A percentile compares a stretch with the other conserved stretches of the same genome.
These are phyloP conservation scores for Inonotus obliquus DNA, from an alignment of 1,284 basidiomycete species.

Conservation along the genomic window DNA sequence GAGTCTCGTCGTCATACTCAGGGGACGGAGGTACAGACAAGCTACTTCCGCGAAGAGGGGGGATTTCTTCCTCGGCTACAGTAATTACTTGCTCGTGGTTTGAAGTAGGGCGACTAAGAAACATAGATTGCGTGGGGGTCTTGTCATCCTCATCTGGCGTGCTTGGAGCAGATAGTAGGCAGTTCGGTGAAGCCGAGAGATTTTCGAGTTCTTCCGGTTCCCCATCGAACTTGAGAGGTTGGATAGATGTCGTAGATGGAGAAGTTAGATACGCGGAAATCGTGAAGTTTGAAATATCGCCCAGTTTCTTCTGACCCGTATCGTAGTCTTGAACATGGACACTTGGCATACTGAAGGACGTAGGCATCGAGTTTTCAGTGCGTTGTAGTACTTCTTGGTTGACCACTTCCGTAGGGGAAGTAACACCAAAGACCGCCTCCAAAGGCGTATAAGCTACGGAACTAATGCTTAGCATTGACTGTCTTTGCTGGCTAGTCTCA, in stretches of 20 bases:
- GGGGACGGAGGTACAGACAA: background rate
- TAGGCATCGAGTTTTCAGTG: background rate
- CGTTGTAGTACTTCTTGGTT: background rate
- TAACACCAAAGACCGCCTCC: background rate
- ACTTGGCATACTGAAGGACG: constrained; percentile 6
- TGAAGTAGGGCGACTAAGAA: background rate
- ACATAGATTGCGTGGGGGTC: constrained; percentile 15
- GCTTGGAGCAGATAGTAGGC: constrained; percentile 3
- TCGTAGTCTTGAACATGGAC: constrained; percentile 13
- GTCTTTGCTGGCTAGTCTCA: background rate
- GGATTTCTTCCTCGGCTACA: background rate
- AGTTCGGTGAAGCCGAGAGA: background rate
- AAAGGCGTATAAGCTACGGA: background rate
- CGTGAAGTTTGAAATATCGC: constrained; percentile 21
- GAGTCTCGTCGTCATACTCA: constrained; percentile 5
- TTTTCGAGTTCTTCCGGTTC: background rate
- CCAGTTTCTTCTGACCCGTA: constrained; percentile 1
- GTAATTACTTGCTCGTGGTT: background rate
- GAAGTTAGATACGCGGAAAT: constrained; percentile 24
- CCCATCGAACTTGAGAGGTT: background rate
- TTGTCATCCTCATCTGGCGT: constrained; percentile 10
- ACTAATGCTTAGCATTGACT: background rate
- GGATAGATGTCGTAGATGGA: constrained; percentile 7
- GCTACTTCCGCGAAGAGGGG: background rate
- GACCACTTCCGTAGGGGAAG: constrained; percentile 1